Conservation (phyloP, 2,329 filamentous ascomycete species). For the Nannizziopsis arthrosporioides region DNA sequence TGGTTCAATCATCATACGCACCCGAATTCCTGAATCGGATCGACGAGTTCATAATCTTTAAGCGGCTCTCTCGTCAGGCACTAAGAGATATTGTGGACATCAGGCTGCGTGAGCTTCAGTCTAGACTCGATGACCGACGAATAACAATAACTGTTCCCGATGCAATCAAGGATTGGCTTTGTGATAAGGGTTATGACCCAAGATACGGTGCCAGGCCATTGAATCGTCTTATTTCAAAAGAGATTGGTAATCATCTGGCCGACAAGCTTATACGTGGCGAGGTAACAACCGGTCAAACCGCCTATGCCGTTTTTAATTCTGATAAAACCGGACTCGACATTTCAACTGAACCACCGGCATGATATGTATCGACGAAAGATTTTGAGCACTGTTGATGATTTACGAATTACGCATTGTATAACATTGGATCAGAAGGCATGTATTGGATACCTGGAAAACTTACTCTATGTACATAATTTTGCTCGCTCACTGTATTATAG, state of each 20-base stretch:
- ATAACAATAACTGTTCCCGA: conserved; percentile 62
- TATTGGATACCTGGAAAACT: conserved; percentile 3
- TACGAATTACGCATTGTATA: not conserved
- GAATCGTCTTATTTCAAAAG: conserved; percentile 78
- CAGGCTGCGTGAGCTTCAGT: conserved; percentile 70
- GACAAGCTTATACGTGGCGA: conserved; percentile 85
- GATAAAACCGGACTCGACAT: conserved; percentile 50
- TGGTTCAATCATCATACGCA: conserved; percentile 62
- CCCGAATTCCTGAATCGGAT: conserved; percentile 95
- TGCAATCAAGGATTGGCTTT: conserved; percentile 72
- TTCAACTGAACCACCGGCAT: conserved; percentile 12
- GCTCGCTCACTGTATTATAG: conserved; percentile 4
- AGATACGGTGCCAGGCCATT: conserved; percentile 82
- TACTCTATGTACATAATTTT: conserved; percentile 1
- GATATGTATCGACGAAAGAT: not conserved
- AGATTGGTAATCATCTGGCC: conserved; percentile 79
- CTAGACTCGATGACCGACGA: conserved; percentile 69
- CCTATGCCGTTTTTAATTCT: conserved; percentile 56
- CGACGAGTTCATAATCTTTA: conserved; percentile 95
- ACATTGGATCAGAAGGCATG: not conserved
- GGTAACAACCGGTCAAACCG: conserved; percentile 62
- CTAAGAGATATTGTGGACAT: conserved; percentile 91
- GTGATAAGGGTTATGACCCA: conserved; percentile 79
- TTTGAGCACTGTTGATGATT: not conserved
- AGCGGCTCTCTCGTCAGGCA: conserved; percentile 64